Conservation (phyloP, 1,284 basidiomycete species). For the Inonotus obliquus region DNA sequence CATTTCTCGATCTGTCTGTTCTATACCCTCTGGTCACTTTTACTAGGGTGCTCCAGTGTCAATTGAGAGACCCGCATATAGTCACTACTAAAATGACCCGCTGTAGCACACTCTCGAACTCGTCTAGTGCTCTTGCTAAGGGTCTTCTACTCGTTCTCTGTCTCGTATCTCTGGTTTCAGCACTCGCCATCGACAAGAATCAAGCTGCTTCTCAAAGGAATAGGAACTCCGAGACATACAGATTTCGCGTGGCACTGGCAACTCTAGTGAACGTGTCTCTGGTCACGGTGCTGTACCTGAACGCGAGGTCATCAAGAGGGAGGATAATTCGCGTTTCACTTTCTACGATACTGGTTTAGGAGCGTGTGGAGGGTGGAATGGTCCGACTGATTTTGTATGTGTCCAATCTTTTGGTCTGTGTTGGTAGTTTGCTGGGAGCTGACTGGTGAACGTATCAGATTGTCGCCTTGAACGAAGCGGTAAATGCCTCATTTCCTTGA, state of each 20-base stretch:
- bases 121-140: background rate
- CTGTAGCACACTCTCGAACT: too few relatives aligned
- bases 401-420: background rate
- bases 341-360: constrained; percentile 33
- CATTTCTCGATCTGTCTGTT: too few relatives aligned
- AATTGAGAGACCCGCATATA: too few relatives aligned
- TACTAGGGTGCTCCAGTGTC: too few relatives aligned
- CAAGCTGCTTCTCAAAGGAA: background rate
- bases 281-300: too few relatives aligned
- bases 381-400: constrained; percentile 32
- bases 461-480: constrained; percentile 35
- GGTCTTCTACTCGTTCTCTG: background rate
- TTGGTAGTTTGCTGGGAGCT: background rate
- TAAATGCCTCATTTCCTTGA: constrained; percentile 22
- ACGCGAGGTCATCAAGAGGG: too few relatives aligned
- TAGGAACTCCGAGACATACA: too few relatives aligned
- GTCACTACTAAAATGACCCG: too few relatives aligned
- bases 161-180: background rate
- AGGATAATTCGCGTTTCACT: constrained; percentile 30
- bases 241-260: too few relatives aligned
- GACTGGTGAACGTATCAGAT: too few relatives aligned
- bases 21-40: too few relatives aligned
- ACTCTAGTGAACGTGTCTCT: too few relatives aligned
- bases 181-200: background rate
- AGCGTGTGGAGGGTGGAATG: constrained; percentile 34